Evolutionary conservation across 208 protist species (phyloP).

Genomic region (Trypanosoma caninum): DNA sequence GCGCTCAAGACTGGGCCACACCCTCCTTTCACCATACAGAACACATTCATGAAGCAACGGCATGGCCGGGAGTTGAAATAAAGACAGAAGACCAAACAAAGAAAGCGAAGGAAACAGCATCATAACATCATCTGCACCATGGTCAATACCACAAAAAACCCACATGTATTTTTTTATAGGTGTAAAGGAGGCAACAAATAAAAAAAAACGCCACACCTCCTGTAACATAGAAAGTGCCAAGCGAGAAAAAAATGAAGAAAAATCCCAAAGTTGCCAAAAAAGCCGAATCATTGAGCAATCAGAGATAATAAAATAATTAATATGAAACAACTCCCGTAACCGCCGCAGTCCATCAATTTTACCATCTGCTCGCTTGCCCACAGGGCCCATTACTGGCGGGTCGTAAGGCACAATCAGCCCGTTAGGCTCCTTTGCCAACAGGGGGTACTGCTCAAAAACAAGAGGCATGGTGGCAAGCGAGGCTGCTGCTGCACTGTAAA

Average conservation of each 20-base stretch:
- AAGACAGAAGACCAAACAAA: conserved; percentile 7
- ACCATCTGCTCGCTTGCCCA: conserved; percentile 22
- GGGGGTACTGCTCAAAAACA: conserved; percentile 24
- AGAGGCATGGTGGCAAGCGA: conserved; percentile 22
- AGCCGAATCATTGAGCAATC: conserved; percentile 32
- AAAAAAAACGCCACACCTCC: conserved; percentile 17
- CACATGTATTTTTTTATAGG: conserved; percentile 10
- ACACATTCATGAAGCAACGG: conserved; percentile 21
- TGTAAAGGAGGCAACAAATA: conserved; percentile 13
- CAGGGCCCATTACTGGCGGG: conserved; percentile 33
- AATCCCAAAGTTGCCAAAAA: conserved; percentile 7
- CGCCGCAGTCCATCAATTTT: conserved; percentile 30
- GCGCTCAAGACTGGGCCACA: conserved; percentile 44
- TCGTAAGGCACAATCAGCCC: conserved; percentile 40
- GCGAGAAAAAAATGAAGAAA: conserved; percentile 9
- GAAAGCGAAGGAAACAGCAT: conserved; percentile 19
- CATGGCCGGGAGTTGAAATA: conserved; percentile 21
- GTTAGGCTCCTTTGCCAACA: conserved; percentile 30
- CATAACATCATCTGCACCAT: conserved; percentile 13
- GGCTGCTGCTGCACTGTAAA: conserved; percentile 52
- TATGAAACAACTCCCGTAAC: conserved; percentile 48
- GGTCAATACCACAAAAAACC: conserved; percentile 4
- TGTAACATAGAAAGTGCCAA: conserved; percentile 14
- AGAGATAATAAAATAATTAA: conserved; percentile 57
- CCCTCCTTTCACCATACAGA: conserved; percentile 30